Evolutionary conservation across 2,329 filamentous ascomycete genomes (phyloP), one percentile per base, ranked within the genome.

Genomic region (Leptoxyphium fumago): DNA sequence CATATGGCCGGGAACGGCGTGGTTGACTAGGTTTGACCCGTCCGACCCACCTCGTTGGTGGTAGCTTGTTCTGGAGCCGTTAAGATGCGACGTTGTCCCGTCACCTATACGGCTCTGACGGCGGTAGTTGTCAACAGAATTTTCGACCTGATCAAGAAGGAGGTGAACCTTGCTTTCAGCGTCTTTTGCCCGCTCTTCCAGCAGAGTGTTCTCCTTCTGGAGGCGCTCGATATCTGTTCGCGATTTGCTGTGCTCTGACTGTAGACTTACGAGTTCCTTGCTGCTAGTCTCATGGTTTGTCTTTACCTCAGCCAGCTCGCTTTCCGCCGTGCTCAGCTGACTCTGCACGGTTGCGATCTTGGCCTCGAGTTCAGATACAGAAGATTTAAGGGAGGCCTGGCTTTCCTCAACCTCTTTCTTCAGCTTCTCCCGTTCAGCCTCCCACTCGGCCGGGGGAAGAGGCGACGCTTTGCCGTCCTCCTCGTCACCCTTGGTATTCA

Each of bases 91-190:
- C 36, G 63, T 6, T 10, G 36, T 17, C 55, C 43, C 66, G 62
- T 38, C 34, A 13, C 14, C 14, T 13, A 40, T 15, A 17, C 38
- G 38, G 38, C 38, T 40, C 54, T 78, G 86, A 36, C 91, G 83
- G 44, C 91, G 83, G 64, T 96, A 96, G 61, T 84, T 94, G 64
- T 91, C 88, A 13, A 98, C 91, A 3, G 86, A 94, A 36, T 80
- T 78, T 63, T 94, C 89, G 32, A 98, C 88, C 59, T 96, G 89
- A 61, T 96, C 87, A 10, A 98, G 78, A 41, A 98, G 77, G 56
- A 94, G 75, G 29, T 84, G 85, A 17, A 98, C 91, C 58, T 94
- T 94, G 51, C 84, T 80, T 66, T 98, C 91, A 1, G 91, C 91
- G 61, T 95, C 89, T 42, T 77, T 72, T 5, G 88, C 89, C 38